Evolutionary conservation across 768 basidiomycete species (phyloP).

Genomic region (Russula virescens): DNA sequence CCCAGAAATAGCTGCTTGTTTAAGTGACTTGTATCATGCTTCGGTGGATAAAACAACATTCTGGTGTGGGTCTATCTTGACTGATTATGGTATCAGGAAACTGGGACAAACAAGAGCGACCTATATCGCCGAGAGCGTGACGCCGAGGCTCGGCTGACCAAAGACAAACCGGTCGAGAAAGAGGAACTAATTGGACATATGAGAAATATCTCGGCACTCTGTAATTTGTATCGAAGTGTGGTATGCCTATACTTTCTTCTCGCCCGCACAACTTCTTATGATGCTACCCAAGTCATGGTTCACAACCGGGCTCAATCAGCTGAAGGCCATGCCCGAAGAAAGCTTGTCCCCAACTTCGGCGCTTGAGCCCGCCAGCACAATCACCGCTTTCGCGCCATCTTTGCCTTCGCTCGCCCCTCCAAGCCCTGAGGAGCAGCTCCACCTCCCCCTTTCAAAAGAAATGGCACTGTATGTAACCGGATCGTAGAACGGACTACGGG

Average conservation of each 20-base stretch:
- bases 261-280: constrained; percentile 7
- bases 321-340: constrained; percentile 61
- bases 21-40: constrained; percentile 56
- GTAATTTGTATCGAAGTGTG: constrained; percentile 79
- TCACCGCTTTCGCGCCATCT: constrained; percentile 39
- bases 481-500: constrained; percentile 64
- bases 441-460: constrained; percentile 75
- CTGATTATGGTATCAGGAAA: constrained; percentile 32
- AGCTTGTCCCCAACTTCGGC: constrained; percentile 47
- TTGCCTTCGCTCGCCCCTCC: constrained; percentile 39
- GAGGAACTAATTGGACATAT: constrained; percentile 65
- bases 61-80: constrained; percentile 2
- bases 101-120: constrained; percentile 40
- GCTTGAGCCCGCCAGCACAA: constrained; percentile 46
- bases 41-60: constrained; percentile 38
- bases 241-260: constrained; percentile 41
- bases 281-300: constrained; percentile 69
- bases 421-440: constrained; percentile 44
- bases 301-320: constrained; percentile 55
- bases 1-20: constrained; percentile 67
- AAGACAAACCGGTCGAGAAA: constrained; percentile 46
- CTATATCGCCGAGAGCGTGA: constrained; percentile 74
- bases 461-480: constrained; percentile 82
- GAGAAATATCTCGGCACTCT: constrained; percentile 68
- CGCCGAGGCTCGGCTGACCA: constrained; percentile 65